Percentiles rank a stretch among this genome's conserved stretches.
phyloP scores from a whole-genome alignment of 1,139 yeast genomes.

The Geotrichum reessii region DNA sequence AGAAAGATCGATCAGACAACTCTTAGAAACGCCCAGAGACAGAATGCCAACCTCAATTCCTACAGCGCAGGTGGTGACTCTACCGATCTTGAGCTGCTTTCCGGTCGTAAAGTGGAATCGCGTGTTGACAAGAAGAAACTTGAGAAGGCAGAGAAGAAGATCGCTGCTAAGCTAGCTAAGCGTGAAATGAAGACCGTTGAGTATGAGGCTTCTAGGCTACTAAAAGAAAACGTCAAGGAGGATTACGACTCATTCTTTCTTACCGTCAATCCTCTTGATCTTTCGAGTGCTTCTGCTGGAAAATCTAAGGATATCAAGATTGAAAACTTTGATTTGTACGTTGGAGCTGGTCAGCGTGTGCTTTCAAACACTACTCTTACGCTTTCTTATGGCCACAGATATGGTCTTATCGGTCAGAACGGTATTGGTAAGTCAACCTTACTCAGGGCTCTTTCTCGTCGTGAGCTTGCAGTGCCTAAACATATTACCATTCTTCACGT shows the following conservation, averaged over 20 bases:
- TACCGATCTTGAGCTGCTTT: slow-evolving; percentile 73
- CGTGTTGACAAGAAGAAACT: slow-evolving; percentile 93
- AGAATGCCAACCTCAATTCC: slow-evolving; percentile 28
- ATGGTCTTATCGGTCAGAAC: slow-evolving; percentile 96
- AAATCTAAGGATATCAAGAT: slow-evolving; percentile 91
- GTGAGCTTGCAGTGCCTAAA: slow-evolving; percentile 90
- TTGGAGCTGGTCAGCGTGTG: slow-evolving; percentile 92
- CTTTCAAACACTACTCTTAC: slow-evolving; percentile 83
- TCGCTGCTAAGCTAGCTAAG: slow-evolving; percentile 93
- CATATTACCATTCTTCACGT: slow-evolving; percentile 94
- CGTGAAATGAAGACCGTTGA: slow-evolving; percentile 53
- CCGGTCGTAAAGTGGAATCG: slow-evolving; percentile 87
- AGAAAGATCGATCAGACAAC: slow-evolving; percentile 50
- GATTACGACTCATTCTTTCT: slow-evolving; percentile 93
- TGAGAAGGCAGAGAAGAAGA: slow-evolving; percentile 94
- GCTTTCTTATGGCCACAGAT: slow-evolving; percentile 85
- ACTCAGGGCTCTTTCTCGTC: slow-evolving; percentile 80
- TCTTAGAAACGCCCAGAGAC: slow-evolving; percentile 34
- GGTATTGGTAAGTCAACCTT: slow-evolving; percentile 99
- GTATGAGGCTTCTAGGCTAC: slow-evolving; percentile 88
- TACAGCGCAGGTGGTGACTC: slow-evolving; percentile 50
- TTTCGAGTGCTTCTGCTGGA: slow-evolving; percentile 78
- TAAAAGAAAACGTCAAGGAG: slow-evolving; percentile 55
- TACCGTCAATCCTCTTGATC: slow-evolving; percentile 89
- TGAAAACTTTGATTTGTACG: slow-evolving; percentile 87